These are phyloP conservation scores for Colletotrichum sp. DNA, from an alignment of 2,329 filamentous ascomycete genomes.

Conservation along the genomic window DNA sequence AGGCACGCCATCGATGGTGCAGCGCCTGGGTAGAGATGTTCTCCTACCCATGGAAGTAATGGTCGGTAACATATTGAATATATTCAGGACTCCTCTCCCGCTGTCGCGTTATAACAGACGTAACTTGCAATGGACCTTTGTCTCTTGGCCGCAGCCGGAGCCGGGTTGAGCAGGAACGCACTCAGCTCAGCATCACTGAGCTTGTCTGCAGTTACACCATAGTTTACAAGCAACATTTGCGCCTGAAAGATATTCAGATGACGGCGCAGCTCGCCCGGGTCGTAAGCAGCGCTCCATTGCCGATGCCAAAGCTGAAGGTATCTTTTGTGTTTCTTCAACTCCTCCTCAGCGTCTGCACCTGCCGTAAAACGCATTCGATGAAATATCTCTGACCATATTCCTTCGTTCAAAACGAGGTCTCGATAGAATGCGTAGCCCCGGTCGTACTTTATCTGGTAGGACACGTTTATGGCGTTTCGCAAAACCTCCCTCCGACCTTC, in stretches of 20 bases:
- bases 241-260: background rate
- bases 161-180: background rate
- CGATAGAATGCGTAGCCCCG: rapidly evolving
- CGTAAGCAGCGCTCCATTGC: background rate
- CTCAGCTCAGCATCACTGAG: background rate
- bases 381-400: background rate
- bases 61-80: background rate
- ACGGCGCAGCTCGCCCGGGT: background rate
- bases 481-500: background rate
- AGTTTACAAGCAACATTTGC: background rate
- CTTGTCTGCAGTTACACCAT: background rate
- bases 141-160: background rate
- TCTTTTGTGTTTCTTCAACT: background rate
- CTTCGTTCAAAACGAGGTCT: background rate
- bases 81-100: background rate
- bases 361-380: background rate
- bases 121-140: background rate
- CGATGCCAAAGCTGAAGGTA: background rate
- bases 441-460: background rate
- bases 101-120: background rate
- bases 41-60: background rate
- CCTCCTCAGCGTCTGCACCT: background rate
- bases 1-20: background rate
- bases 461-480: background rate
- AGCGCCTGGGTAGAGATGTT: background rate